Base-by-base conservation (phyloP, 352 stramenopile genomes). In the Phytopythium montanum region DNA sequence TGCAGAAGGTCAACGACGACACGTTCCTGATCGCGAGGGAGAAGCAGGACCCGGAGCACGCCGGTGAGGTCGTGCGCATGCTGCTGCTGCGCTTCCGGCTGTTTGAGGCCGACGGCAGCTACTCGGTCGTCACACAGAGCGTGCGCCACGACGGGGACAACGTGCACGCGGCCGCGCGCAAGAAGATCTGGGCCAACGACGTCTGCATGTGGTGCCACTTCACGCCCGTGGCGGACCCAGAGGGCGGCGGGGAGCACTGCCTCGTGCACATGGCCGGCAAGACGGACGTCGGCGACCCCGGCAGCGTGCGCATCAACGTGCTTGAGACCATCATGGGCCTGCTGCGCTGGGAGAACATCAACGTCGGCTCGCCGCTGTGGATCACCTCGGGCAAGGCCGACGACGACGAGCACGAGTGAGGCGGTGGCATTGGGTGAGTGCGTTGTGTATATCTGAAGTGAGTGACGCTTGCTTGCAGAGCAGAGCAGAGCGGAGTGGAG, bases 251-350 rank as follows among this genome's bases (percentile, higher is more conserved):
- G 1, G 72, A 84, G 52, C 62, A 79, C 39, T 84, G 75, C 46
- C 55, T 68, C 12, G 65, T 84, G 18, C 60, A 71, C 42, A 66
- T 81, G 45, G 61, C 70, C 8, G 75, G 75, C 2, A 73, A 70
- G 28, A 73, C 68, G 9, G 36, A 63, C 42, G 62, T 81, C 38
- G 72, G 72, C 12, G 67, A 77, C 29, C 53, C 56, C 25, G 26
- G 57, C 26, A 60, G 54, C 36, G 66, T 70, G 45, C 59, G 68
- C 5, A 60, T 61, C 19, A 76, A 83, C 48, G 77, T 76, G 18
- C 61, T 81, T n/a, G 73, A 87, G 62, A 80, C 68, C n/a, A 68
- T 87, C n/a, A 68, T 87, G 50, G 72, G 72, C 7, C 60, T 87
- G 42, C 34, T 77, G 55, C 68, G 73, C 13, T 87, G 77, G 77